These are phyloP conservation scores for Stachybotrys echinatus DNA, from an alignment of 2,329 filamentous ascomycete species.

Conservation along the genomic window DNA sequence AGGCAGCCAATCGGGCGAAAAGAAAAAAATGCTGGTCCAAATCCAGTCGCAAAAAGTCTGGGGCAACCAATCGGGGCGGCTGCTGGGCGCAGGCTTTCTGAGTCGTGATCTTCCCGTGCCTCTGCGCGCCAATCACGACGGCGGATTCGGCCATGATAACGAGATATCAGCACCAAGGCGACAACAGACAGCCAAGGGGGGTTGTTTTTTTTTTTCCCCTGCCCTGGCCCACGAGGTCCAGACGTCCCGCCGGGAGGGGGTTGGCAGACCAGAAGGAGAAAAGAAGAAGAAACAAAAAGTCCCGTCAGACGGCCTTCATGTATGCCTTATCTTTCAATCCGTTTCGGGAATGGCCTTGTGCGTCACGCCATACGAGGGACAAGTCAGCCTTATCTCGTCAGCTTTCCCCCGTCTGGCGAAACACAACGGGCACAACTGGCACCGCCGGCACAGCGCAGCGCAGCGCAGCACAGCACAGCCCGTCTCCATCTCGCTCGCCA, in stretches of 20 bases:
- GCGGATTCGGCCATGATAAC: not conserved
- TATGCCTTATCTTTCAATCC: not conserved
- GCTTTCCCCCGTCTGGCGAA: not conserved
- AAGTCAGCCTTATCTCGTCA: not conserved
- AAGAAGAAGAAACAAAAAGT: no score
- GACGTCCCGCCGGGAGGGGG: no score
- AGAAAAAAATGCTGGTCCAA: not conserved
- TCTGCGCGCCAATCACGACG: not conserved
- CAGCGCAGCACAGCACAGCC: no score
- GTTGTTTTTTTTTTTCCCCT: no score
- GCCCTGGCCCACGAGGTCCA: no score
- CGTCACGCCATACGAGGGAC: not conserved
- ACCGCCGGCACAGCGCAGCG: no score
- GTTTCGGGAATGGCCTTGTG: not conserved
- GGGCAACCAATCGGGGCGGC: slow-evolving; percentile 21
- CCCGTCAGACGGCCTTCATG: not conserved
- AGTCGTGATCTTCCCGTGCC: not conserved
- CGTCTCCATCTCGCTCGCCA: not conserved
- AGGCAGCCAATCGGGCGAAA: slow-evolving; percentile 19
- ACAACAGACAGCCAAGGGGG: no score
- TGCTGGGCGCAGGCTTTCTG: slow-evolving; percentile 3
- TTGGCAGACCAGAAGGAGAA: no score
- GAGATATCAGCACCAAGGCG: not conserved
- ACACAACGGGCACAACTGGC: no score
- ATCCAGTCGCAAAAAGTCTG: slow-evolving; percentile 14